Evolutionary conservation across 169 alveolate species (phyloP).

Genomic region (Eimeria brunetti): DNA sequence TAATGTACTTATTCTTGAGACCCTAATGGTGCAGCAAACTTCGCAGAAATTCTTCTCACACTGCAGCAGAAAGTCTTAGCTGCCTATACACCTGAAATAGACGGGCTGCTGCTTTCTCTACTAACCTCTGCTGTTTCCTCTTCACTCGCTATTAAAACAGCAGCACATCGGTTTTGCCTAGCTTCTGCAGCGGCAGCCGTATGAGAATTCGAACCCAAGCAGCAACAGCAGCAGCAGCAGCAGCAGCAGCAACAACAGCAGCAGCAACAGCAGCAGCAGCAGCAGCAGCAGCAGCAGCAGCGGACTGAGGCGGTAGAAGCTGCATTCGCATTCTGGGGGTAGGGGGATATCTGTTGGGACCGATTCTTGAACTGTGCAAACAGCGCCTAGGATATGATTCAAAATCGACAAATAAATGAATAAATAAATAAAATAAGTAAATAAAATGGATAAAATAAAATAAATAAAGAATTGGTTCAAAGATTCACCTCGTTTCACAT

Average conservation of each 20-base stretch:
- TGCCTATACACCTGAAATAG: background rate
- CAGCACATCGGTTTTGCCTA: constrained; percentile 4
- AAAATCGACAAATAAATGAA: background rate
- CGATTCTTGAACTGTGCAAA: background rate
- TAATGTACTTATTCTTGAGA: constrained; percentile 5
- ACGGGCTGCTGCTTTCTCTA: background rate
- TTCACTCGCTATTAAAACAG: background rate
- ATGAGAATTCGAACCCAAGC: background rate
- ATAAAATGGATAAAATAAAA: background rate
- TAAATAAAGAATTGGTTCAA: background rate
- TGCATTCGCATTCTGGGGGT: constrained; percentile 37
- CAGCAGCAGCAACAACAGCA: background rate
- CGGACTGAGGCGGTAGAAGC: constrained; percentile 42
- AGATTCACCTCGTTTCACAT: background rate
- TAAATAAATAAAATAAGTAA: background rate
- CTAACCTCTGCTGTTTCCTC: constrained; percentile 9
- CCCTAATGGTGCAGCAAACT: constrained; percentile 21
- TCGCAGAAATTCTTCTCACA: constrained; percentile 30
- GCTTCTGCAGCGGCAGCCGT: background rate
- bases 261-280: background rate
- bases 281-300: background rate
- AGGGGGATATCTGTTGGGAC: background rate
- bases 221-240: background rate
- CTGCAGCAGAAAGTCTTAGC: background rate
- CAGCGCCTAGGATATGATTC: background rate